Conservation (phyloP, 345 rosid species). For the Gossypium turneri region DNA sequence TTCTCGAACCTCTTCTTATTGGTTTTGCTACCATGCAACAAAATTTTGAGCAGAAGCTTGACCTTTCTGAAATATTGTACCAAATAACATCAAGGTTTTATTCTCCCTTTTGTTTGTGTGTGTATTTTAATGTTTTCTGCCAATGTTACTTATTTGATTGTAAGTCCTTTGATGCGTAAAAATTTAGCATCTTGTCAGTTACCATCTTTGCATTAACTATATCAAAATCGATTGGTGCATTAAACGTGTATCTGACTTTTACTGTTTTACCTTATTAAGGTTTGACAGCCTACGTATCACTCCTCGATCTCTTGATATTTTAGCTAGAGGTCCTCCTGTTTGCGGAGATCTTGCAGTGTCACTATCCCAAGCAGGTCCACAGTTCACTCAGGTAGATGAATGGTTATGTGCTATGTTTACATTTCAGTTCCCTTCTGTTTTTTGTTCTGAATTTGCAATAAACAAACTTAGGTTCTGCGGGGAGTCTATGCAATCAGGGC, state of each 20-base stretch:
- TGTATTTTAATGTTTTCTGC: background rate
- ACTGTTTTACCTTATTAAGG: conserved; percentile 38
- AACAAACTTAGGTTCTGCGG: conserved; percentile 61
- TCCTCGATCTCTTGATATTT: conserved; percentile 91
- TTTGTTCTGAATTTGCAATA: conserved; percentile 27
- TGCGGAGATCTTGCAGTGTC: conserved; percentile 98
- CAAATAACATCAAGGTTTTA: conserved; percentile 89
- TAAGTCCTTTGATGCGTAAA: background rate
- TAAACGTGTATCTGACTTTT: conserved; percentile 25
- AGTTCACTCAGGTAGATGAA: conserved; percentile 86
- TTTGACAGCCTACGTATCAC: conserved; percentile 95
- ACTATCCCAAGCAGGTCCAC: conserved; percentile 93
- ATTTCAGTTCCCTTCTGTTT: background rate
- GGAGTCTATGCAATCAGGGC: conserved; percentile 87
- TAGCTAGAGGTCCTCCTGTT: conserved; percentile 83
- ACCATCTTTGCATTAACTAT: conserved; percentile 14
- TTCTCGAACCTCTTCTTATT: conserved; percentile 95
- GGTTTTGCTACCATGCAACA: conserved; percentile 99
- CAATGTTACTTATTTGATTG: background rate
- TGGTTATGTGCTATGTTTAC: conserved; percentile 11
- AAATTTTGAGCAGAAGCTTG: conserved; percentile 86
- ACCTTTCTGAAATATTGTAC: conserved; percentile 80
- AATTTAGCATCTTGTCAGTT: conserved; percentile 2
- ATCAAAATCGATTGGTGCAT: conserved; percentile 1
- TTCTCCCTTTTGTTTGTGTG: conserved; percentile 11